Conservation (phyloP, 805 yeast genomes). For the Danielia reshetovae region DNA sequence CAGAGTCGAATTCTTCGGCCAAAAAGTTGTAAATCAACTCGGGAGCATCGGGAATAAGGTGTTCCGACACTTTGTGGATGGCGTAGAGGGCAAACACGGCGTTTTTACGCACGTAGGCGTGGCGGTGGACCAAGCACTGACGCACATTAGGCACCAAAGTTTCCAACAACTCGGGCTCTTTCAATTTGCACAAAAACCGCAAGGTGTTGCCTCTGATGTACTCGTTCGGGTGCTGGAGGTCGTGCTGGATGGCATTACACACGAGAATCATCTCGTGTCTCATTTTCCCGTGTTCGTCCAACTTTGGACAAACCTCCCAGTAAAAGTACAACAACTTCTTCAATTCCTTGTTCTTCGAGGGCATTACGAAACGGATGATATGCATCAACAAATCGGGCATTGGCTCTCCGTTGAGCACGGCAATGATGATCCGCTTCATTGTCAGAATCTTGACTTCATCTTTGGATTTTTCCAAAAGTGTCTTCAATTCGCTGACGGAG, state of each 20-base stretch:
- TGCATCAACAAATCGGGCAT: slow-evolving; percentile 94
- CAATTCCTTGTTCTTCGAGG: slow-evolving; percentile 83
- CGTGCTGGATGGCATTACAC: slow-evolving; percentile 96
- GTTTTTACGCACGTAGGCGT: slow-evolving; percentile 95
- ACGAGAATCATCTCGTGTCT: slow-evolving; percentile 98
- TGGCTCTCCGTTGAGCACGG: slow-evolving; percentile 89
- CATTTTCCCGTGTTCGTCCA: slow-evolving; percentile 82
- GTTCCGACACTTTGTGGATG: slow-evolving; percentile 77
- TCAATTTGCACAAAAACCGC: slow-evolving; percentile 84
- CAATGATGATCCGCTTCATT: slow-evolving; percentile 81
- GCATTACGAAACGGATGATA: slow-evolving; percentile 95
- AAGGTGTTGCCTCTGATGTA: slow-evolving; percentile 93
- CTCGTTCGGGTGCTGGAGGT: slow-evolving; percentile 96
- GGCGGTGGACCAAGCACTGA: slow-evolving; percentile 90
- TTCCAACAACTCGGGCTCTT: slow-evolving; percentile 90
- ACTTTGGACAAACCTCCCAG: slow-evolving; percentile 97
- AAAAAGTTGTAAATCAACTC: slow-evolving; percentile 73
- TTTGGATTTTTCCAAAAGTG: slow-evolving; percentile 78
- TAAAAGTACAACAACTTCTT: slow-evolving; percentile 90
- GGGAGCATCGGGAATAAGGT: slow-evolving; percentile 93
- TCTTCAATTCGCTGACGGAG: slow-evolving; percentile 68
- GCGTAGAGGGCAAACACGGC: slow-evolving; percentile 90
- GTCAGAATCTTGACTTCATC: slow-evolving; percentile 86
- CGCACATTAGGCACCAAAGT: slow-evolving; percentile 92
- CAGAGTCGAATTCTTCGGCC: slow-evolving; percentile 81